A percentile compares a stretch with the other conserved stretches of the same genome.
Conservation (phyloP, 768 basidiomycete genomes). For the Tulasnella calospora region DNA sequence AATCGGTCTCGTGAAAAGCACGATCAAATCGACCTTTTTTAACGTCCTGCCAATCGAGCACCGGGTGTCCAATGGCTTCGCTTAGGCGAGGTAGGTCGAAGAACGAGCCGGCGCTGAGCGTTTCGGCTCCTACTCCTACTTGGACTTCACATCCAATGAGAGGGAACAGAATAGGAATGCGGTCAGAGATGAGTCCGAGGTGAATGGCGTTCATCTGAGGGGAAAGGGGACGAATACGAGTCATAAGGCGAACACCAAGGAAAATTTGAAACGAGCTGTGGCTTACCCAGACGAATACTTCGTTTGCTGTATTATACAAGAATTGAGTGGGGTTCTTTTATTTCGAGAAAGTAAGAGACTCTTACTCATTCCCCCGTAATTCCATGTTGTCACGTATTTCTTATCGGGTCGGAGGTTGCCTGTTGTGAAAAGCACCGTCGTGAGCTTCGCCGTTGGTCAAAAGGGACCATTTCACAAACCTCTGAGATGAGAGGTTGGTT, state of each 20-base stretch:
- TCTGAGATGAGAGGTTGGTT: not conserved
- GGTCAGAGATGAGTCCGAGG: constrained; percentile 50
- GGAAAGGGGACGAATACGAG: too few relatives aligned
- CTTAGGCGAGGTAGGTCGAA: constrained; percentile 13
- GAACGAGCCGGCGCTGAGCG: constrained; percentile 27
- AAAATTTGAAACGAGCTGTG: not conserved
- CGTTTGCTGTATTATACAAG: not conserved
- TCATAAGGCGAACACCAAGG: not conserved
- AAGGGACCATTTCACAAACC: not conserved
- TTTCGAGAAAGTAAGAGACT: too few relatives aligned
- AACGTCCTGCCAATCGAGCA: constrained; percentile 24
- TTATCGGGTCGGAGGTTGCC: not conserved
- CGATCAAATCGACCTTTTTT: constrained; percentile 3
- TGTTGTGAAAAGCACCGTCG: not conserved
- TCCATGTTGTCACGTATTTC: constrained; percentile 14
- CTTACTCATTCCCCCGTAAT: not conserved
- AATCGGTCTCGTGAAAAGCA: not conserved
- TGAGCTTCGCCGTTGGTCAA: not conserved
- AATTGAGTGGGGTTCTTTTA: not conserved
- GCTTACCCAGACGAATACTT: not conserved
- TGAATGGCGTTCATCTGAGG: constrained; percentile 49
- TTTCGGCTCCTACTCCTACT: constrained; percentile 30
- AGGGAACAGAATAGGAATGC: constrained; percentile 54
- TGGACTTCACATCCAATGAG: constrained; percentile 43
- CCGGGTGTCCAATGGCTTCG: not conserved